Conservation (phyloP, 345 rosid species). For the Streptanthus diversifolius region DNA sequence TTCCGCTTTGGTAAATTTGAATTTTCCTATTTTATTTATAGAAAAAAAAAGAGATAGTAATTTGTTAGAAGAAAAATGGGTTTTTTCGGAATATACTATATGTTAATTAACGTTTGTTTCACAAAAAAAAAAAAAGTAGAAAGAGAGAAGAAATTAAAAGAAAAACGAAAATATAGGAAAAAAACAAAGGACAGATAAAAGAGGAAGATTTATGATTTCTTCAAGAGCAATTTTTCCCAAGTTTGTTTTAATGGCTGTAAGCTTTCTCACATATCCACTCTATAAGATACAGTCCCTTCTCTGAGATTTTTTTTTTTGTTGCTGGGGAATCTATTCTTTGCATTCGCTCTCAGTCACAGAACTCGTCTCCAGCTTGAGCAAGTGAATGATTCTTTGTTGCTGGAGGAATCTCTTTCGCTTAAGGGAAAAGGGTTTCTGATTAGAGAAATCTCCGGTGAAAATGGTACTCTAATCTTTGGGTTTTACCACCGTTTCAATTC, state of each 20-base stretch:
- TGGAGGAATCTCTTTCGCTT: conserved; percentile 21
- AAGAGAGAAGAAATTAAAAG: conserved; percentile 23
- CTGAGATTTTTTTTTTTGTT: not conserved
- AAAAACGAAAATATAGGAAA: conserved; percentile 6
- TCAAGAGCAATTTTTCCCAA: conserved; percentile 10
- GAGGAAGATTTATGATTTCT: conserved; percentile 44
- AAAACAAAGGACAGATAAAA: not conserved
- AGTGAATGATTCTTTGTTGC: conserved; percentile 36
- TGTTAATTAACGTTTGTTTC: conserved; percentile 15
- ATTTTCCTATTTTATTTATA: conserved; percentile 1
- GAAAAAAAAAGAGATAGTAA: not conserved
- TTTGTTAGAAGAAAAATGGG: not conserved
- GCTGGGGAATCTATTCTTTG: conserved; percentile 13
- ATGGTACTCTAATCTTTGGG: conserved; percentile 26
- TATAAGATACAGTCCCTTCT: conserved; percentile 10
- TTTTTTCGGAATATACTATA: not conserved
- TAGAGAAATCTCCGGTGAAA: conserved; percentile 9
- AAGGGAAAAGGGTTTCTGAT: conserved; percentile 42
- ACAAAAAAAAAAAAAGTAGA: no score
- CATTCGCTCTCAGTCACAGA: conserved; percentile 9
- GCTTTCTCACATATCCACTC: conserved; percentile 38
- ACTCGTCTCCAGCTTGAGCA: conserved; percentile 21
- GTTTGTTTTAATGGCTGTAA: conserved; percentile 34
- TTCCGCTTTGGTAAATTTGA: not conserved
- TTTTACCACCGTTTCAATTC: not conserved